Conservation (phyloP, 1,284 basidiomycete genomes). For the Pyrrhoderma lamaoense region DNA sequence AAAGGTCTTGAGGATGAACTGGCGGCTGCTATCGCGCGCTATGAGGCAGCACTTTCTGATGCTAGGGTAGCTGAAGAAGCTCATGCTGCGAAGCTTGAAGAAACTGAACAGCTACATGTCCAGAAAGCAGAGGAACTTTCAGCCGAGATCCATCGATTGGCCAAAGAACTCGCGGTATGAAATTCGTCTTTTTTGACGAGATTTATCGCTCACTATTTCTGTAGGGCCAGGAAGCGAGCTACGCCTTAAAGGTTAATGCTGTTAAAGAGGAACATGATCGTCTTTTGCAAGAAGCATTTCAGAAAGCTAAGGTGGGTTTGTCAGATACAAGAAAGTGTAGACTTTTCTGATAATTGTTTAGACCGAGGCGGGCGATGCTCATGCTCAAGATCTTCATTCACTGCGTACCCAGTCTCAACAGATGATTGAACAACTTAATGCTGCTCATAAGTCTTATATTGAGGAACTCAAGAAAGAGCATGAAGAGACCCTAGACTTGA, state of each 20-base stretch:
- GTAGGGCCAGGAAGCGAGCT: constrained; percentile 57
- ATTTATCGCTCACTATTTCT: neutral
- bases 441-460: constrained; percentile 51
- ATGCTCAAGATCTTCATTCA: constrained; percentile 61
- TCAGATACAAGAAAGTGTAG: constrained; percentile 9
- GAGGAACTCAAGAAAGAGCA: constrained; percentile 59
- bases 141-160: constrained; percentile 50
- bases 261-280: constrained; percentile 63
- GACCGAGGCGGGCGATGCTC: constrained; percentile 59
- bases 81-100: constrained; percentile 42
- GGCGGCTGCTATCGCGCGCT: constrained; percentile 34
- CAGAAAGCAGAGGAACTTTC: constrained; percentile 48
- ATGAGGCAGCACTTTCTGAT: constrained; percentile 43
- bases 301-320: constrained; percentile 60
- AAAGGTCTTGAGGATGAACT: constrained; percentile 42
- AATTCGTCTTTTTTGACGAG: constrained; percentile 5
- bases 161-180: constrained; percentile 54
- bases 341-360: constrained; percentile 25
- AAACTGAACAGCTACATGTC: constrained; percentile 40
- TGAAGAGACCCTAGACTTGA: constrained; percentile 44
- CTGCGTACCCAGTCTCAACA: constrained; percentile 59
- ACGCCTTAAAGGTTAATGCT: constrained; percentile 55
- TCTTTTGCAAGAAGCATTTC: constrained; percentile 60
- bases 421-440: constrained; percentile 61
- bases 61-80: constrained; percentile 37